phyloP scores from a whole-genome alignment of 192 early-diverging fungal species.

The Irineochytrium annulatum region DNA sequence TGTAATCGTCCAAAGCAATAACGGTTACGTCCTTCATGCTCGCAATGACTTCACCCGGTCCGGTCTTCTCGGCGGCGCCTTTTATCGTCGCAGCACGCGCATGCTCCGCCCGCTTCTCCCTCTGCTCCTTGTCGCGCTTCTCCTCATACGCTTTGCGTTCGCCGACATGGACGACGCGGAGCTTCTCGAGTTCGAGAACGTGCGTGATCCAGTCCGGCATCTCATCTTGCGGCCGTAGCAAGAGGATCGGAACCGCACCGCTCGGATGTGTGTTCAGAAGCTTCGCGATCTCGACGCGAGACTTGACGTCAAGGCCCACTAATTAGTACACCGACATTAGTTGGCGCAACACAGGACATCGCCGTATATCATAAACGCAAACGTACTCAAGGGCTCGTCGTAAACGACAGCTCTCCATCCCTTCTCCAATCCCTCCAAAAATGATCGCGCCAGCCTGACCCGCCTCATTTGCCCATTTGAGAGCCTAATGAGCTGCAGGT shows the following conservation, averaged over 20 bases:
- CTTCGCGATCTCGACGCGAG: slow-evolving; percentile 34
- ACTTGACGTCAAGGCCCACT: slow-evolving; percentile 53
- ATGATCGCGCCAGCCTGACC: slow-evolving; percentile 7
- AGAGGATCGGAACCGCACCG: slow-evolving; percentile 32
- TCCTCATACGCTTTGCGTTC: slow-evolving; percentile 18
- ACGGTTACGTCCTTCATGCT: slow-evolving; percentile 46
- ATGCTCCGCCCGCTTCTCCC: neutral
- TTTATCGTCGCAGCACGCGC: neutral
- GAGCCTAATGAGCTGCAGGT: slow-evolving; percentile 5
- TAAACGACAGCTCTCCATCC: slow-evolving; percentile 22
- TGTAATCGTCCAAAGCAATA: slow-evolving; percentile 28
- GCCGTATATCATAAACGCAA: slow-evolving; percentile 3
- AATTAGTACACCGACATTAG: neutral
- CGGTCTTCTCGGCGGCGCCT: neutral
- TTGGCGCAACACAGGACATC: neutral
- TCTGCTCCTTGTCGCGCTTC: neutral
- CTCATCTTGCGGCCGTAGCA: slow-evolving; percentile 51
- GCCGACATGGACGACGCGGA: slow-evolving; percentile 35
- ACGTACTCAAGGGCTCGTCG: slow-evolving; percentile 56
- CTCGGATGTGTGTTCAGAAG: slow-evolving; percentile 7
- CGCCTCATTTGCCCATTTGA: slow-evolving; percentile 20
- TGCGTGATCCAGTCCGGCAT: slow-evolving; percentile 51
- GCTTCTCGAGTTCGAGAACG: slow-evolving; percentile 39
- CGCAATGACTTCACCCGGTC: slow-evolving; percentile 22
- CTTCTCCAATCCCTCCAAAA: slow-evolving; percentile 6